A percentile compares a stretch with the other conserved stretches of the same genome.
phyloP scores from a whole-genome alignment of 2,329 filamentous ascomycete genomes.

The Ophiognomonia clavigignenti-juglandacearum region DNA sequence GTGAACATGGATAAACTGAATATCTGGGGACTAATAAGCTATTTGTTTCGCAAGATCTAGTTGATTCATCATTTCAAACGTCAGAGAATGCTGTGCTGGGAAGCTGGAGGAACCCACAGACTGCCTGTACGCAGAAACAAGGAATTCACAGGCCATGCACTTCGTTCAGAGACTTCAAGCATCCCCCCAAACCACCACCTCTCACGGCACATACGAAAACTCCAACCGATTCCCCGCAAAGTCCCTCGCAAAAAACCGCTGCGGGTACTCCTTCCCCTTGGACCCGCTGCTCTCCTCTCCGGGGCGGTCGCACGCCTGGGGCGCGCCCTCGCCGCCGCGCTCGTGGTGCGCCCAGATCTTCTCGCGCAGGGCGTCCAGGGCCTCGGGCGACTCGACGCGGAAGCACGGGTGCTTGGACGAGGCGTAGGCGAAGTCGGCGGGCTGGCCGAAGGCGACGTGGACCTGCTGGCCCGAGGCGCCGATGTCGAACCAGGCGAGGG shows the following conservation, averaged over 20 bases:
- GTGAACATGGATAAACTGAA: too few relatives aligned
- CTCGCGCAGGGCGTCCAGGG: constrained; percentile 41
- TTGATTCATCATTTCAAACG: too few relatives aligned
- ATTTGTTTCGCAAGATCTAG: too few relatives aligned
- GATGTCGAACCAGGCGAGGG: constrained; percentile 58
- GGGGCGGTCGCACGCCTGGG: constrained; percentile 49
- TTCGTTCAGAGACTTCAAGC: too few relatives aligned
- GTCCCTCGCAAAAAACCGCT: constrained; percentile 57
- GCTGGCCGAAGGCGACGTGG: constrained; percentile 44
- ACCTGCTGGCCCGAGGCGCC: constrained; percentile 49
- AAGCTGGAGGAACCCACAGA: too few relatives aligned
- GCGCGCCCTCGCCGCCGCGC: constrained; percentile 43
- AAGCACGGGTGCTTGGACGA: constrained; percentile 56
- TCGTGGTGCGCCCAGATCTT: constrained; percentile 48
- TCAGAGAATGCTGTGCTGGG: too few relatives aligned
- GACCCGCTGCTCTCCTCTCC: constrained; percentile 37
- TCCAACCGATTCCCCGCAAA: constrained; percentile 51
- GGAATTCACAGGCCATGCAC: too few relatives aligned
- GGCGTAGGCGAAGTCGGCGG: constrained; percentile 25
- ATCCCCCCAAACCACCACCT: not conserved
- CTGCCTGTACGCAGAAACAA: too few relatives aligned
- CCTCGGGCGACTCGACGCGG: constrained; percentile 40
- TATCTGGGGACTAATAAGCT: too few relatives aligned
- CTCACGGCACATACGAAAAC: constrained; percentile 27
- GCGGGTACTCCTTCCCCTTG: constrained; percentile 54